Evolutionary conservation across 2,329 filamentous ascomycete genomes (phyloP), one percentile per base, ranked within the genome.

Genomic region (Pyrenophora teres): DNA sequence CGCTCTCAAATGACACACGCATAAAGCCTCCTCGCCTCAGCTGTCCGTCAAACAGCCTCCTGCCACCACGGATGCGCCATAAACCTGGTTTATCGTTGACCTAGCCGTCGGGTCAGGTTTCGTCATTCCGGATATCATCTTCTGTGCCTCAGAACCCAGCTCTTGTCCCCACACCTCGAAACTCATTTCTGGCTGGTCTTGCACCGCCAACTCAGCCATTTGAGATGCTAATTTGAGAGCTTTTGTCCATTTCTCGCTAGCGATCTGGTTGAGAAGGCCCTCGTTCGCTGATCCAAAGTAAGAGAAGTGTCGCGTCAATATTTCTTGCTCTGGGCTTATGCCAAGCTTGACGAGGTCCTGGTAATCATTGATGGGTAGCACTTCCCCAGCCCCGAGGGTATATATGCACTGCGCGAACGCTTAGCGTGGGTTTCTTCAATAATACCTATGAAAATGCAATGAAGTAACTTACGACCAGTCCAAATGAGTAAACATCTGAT

Each of bases 401-500:
- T 70, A 74, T 62, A 72, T 68, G 57, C 65, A 75, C 73, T 76
- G 56, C 49, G 51, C 54, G 37, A 55, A 46, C 54, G 32, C 33
- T 67, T 60, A 64, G 64, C 19, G 46, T 54, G 49, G 41, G 45
- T 52, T 56, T 33, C 51, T 60, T 35, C 23, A 39, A 53, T 37
- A 4, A 40, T 40, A 40, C 30, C 15, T 7, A 38, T 42, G 37
- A 35, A 35, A 32, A 50, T 57, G 27, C 48, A 41, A 31, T 54
- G 51, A 46, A 47, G 13, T 50, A 18, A 65, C 71, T 65, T 63
- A 76, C 71, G 15, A 76, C 67, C 12, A 75, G 63, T 52, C 70
- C 69, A 52, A 74, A 74, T 6, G 71, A 75, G 63, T 69, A 74
- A 13, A 76, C 60, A 46, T 74, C 73, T 38, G 69, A 76, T 45